phyloP scores from a whole-genome alignment of 805 yeast genomes.

The Candida coleopterorum region DNA sequence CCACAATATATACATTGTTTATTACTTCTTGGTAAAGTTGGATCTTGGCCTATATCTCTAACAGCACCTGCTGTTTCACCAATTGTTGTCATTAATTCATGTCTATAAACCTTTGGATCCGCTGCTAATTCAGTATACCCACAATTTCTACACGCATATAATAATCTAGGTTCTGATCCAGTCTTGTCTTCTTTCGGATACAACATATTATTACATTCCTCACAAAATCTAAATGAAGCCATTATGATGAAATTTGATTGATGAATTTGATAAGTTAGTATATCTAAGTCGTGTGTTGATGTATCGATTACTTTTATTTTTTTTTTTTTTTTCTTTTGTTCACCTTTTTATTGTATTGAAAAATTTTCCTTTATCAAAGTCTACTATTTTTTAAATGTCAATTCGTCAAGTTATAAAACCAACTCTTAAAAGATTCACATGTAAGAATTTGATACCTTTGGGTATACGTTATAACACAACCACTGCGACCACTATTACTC shows the following conservation, averaged over 20 bases:
- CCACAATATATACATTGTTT: constrained; percentile 89
- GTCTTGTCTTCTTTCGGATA: constrained; percentile 95
- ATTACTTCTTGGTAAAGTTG: constrained; percentile 95
- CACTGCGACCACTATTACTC: constrained; percentile 34
- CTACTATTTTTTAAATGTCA: not conserved
- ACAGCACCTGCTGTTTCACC: constrained; percentile 97
- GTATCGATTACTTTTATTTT: not conserved
- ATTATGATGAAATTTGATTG: constrained; percentile 25
- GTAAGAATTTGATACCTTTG: constrained; percentile 20
- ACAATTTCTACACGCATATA: constrained; percentile 93
- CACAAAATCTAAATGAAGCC: constrained; percentile 95
- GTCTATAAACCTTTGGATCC: constrained; percentile 81
- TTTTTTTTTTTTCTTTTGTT: constrained; percentile 1
- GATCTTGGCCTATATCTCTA: constrained; percentile 91
- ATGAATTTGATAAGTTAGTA: not conserved
- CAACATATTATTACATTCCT: constrained; percentile 96
- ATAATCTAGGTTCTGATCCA: constrained; percentile 47
- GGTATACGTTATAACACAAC: constrained; percentile 47
- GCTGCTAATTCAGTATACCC: constrained; percentile 89
- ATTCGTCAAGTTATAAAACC: constrained; percentile 37
- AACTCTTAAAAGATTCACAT: constrained; percentile 24
- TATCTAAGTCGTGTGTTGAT: constrained; percentile 4
- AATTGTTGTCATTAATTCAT: constrained; percentile 85
- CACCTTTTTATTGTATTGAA: no score
- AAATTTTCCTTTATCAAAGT: not conserved